Percentiles rank a stretch among this genome's conserved stretches.
Conservation (phyloP, 2,329 filamentous ascomycete genomes). For the Claviceps monticola region DNA sequence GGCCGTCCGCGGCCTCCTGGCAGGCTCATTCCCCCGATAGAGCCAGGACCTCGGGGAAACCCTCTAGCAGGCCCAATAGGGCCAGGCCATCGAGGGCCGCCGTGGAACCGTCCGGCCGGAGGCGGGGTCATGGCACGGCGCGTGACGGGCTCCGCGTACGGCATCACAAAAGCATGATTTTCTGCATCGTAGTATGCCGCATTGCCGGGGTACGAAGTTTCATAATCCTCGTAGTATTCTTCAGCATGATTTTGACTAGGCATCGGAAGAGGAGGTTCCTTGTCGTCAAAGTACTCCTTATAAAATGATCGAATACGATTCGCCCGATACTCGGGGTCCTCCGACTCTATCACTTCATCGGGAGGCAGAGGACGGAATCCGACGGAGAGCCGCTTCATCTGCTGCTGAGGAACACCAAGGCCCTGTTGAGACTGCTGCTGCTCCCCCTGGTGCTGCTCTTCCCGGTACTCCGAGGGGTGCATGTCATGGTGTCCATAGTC, state of each 20-base stretch:
- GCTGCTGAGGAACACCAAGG: slow-evolving; percentile 40
- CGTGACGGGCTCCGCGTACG: slow-evolving; percentile 72
- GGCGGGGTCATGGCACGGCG: slow-evolving; percentile 94
- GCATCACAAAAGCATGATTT: slow-evolving; percentile 59
- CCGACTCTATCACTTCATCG: slow-evolving; percentile 61
- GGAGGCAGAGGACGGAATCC: slow-evolving; percentile 77
- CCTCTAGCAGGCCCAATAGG: slow-evolving; percentile 12
- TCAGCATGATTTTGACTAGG: slow-evolving; percentile 11
- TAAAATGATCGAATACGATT: slow-evolving; percentile 98
- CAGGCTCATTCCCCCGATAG: slow-evolving; percentile 34
- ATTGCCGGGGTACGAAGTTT: slow-evolving; percentile 55
- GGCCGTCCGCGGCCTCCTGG: slow-evolving; percentile 37
- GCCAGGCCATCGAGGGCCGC: slow-evolving; percentile 17
- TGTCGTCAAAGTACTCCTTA: slow-evolving; percentile 97
- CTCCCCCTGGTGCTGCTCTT: slow-evolving; percentile 9
- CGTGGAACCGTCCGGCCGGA: slow-evolving; percentile 40
- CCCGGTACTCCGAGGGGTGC: slow-evolving; percentile 20
- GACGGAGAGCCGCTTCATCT: slow-evolving; percentile 48
- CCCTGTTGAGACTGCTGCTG: slow-evolving; percentile 19
- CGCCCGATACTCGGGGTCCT: slow-evolving; percentile 86
- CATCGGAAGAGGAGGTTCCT: slow-evolving; percentile 30
- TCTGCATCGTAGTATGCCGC: slow-evolving; percentile 53
- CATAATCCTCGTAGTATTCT: slow-evolving; percentile 64
- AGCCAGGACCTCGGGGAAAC: slow-evolving; percentile 27
- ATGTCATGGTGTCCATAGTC: slow-evolving; percentile 12